Percentiles rank a stretch among this genome's conserved stretches.
Conservation (phyloP, 2,329 filamentous ascomycete species). For the Colletotrichum godetiae region DNA sequence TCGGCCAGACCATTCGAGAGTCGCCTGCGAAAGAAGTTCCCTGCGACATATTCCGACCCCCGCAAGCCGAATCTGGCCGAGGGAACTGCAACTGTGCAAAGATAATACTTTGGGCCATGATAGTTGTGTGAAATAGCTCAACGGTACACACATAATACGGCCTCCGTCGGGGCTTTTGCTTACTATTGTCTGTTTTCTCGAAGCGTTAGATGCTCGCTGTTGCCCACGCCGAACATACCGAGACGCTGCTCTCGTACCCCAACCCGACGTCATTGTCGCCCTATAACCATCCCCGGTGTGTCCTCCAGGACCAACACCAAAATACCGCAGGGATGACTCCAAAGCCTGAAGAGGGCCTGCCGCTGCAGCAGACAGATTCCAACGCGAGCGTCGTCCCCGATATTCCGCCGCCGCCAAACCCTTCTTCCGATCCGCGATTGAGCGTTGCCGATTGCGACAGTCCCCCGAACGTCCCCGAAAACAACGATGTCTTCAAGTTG, state of each 20-base stretch:
- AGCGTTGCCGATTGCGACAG: slow-evolving; percentile 39
- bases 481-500: slow-evolving; percentile 79
- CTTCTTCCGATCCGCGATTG: slow-evolving; percentile 51
- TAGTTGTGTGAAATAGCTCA: slow-evolving; percentile 2
- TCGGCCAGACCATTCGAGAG: neutral
- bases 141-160: slow-evolving; percentile 17
- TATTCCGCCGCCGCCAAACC: slow-evolving; percentile 56
- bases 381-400: slow-evolving; percentile 42
- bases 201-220: slow-evolving; percentile 10
- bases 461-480: slow-evolving; percentile 44
- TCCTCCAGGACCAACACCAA: slow-evolving; percentile 2
- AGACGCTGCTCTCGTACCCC: neutral
- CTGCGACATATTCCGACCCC: slow-evolving; percentile 6
- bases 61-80: slow-evolving; percentile 20
- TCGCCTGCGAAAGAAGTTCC: neutral
- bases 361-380: slow-evolving; percentile 37
- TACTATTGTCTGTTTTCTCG: neutral
- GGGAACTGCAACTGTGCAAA: slow-evolving; percentile 17
- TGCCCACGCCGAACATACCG: neutral
- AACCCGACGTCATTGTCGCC: neutral
- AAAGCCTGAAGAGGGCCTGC: slow-evolving; percentile 11
- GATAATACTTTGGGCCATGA: slow-evolving; percentile 24
- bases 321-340: slow-evolving; percentile 11
- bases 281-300: neutral
- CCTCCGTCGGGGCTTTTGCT: neutral